phyloP scores from a whole-genome alignment of 129 eudicot species.

The Tanacetum coccineum region DNA sequence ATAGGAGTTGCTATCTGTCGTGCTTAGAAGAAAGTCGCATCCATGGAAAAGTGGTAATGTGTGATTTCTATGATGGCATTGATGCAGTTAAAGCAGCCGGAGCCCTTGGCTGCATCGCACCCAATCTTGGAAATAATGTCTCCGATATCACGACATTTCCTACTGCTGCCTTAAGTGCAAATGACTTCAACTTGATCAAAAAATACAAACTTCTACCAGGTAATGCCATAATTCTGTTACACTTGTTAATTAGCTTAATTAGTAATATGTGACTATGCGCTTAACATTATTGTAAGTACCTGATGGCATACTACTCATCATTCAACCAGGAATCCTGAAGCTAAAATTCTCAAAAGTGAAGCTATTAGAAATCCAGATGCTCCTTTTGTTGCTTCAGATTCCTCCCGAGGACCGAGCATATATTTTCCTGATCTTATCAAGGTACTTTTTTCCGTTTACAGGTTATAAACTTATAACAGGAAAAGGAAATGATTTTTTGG shows the following conservation, averaged over 20 bases:
- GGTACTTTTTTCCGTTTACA: no score
- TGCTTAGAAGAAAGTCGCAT: conserved; percentile 33
- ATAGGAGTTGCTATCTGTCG: conserved; percentile 1
- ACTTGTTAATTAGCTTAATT: not conserved
- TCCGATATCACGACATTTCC: no score
- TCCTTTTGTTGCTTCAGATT: no score
- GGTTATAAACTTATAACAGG: no score
- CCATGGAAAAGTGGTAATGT: conserved; percentile 44
- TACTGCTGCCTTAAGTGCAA: not conserved
- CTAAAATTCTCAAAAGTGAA: not conserved
- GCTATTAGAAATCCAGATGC: no score
- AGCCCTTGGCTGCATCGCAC: conserved; percentile 34
- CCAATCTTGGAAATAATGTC: not conserved
- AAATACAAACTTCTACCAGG: conserved; percentile 35
- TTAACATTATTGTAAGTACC: no score
- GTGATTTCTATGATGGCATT: not conserved
- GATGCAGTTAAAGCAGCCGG: conserved; percentile 12
- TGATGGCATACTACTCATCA: not conserved
- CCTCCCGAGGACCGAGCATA: no score
- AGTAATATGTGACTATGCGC: not conserved
- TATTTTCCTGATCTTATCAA: no score
- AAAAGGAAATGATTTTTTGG: no score
- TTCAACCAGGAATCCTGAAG: conserved; percentile 20
- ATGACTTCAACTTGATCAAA: conserved; percentile 14
- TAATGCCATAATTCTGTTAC: not conserved